A percentile compares a stretch with the other conserved stretches of the same genome.
Conservation (phyloP, 768 basidiomycete species). For the Megacollybia marginata region DNA sequence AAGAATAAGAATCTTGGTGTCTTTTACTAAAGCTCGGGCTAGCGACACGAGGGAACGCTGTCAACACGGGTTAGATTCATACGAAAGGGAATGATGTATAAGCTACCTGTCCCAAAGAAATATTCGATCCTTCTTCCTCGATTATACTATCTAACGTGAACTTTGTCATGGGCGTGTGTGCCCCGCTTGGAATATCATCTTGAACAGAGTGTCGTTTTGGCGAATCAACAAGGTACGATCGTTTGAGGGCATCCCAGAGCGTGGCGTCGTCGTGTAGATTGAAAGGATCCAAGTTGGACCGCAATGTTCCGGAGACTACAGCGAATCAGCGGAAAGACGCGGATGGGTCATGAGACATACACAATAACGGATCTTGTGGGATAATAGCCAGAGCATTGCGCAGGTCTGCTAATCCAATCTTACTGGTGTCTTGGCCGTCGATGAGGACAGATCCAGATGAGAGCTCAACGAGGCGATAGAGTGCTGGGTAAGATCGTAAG, state of each 20-base stretch:
- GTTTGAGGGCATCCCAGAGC: conserved; percentile 84
- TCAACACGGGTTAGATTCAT: too few species aligned
- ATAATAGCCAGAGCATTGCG: conserved; percentile 58
- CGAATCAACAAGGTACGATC: conserved; percentile 72
- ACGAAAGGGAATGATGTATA: too few species aligned
- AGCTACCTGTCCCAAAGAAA: conserved; percentile 79
- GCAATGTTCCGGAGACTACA: too few species aligned
- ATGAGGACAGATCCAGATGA: too few species aligned
- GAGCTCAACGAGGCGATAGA: too few species aligned
- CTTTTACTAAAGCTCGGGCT: conserved; percentile 84
- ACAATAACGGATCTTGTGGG: too few species aligned
- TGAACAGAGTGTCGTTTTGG: conserved; percentile 20
- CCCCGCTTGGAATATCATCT: conserved; percentile 29
- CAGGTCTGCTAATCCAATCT: conserved; percentile 70
- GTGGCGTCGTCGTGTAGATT: conserved; percentile 76
- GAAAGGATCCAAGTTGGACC: too few species aligned
- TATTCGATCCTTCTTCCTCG: conserved; percentile 81
- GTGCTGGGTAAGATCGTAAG: too few species aligned
- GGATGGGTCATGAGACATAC: too few species aligned
- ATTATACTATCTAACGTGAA: conserved; percentile 81
- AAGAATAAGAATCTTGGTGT: conserved; percentile 76
- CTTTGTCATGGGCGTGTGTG: conserved; percentile 41
- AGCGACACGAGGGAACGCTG: conserved; percentile 80
- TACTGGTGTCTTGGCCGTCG: conserved; percentile 83
- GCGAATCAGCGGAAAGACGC: too few species aligned